Percentiles rank a stretch among this genome's conserved stretches.
These are phyloP conservation scores for Xylaria castorea DNA, from an alignment of 495 filamentous ascomycete species.

Conservation along the genomic window DNA sequence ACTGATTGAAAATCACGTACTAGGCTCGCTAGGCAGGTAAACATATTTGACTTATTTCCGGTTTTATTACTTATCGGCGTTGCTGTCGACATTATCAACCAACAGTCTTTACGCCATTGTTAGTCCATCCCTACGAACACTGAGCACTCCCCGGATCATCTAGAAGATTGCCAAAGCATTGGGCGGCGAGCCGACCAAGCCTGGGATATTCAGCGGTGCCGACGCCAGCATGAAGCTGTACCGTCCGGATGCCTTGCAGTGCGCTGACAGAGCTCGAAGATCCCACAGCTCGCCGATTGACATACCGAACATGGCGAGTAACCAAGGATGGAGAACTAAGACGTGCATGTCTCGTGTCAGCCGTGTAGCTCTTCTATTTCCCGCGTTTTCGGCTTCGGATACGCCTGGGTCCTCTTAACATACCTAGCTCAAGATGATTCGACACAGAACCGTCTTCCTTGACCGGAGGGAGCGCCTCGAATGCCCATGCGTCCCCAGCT, in stretches of 20 bases:
- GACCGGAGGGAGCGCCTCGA: slow-evolving; percentile 52
- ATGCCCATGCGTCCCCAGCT: slow-evolving; percentile 56
- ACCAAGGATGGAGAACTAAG: slow-evolving; percentile 65
- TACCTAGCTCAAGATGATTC: slow-evolving; percentile 41
- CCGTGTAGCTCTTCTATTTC: background rate
- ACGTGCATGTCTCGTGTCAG: background rate
- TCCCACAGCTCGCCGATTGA: slow-evolving; percentile 70
- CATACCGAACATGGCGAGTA: slow-evolving; percentile 70
- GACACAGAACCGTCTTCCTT: slow-evolving; percentile 43
- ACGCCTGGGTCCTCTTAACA: slow-evolving; percentile 26
- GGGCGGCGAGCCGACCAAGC: slow-evolving; percentile 54
- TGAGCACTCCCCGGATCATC: background rate
- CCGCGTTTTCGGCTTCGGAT: background rate
- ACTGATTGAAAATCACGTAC: no score
- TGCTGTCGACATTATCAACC: background rate
- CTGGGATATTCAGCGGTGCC: slow-evolving; percentile 64
- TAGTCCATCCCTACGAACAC: background rate
- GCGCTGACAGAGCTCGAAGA: slow-evolving; percentile 57
- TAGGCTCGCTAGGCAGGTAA: no score
- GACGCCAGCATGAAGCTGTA: slow-evolving; percentile 76
- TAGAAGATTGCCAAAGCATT: slow-evolving; percentile 63
- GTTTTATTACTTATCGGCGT: background rate
- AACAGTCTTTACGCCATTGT: background rate
- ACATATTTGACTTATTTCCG: background rate
- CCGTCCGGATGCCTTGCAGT: slow-evolving; percentile 59